Evolutionary conservation across 1,284 basidiomycete species (phyloP).

Genomic region (Cyathus olla): DNA sequence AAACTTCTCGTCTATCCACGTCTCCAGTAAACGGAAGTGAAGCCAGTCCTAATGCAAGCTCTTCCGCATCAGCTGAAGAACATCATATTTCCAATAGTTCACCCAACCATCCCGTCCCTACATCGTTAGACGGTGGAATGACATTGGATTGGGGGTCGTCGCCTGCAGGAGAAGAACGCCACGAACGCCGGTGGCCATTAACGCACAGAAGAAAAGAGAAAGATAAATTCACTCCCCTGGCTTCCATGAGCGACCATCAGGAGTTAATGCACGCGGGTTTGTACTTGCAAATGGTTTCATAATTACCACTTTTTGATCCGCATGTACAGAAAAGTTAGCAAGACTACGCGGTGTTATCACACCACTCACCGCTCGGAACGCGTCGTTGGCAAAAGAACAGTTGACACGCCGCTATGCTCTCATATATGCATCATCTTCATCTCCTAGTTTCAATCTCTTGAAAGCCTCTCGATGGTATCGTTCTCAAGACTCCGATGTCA

Average conservation of each 20-base stretch:
- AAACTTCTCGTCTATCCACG: too few relatives aligned
- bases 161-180: constrained; percentile 61
- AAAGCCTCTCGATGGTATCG: constrained; percentile 70
- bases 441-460: constrained; percentile 54
- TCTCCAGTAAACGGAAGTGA: too few relatives aligned
- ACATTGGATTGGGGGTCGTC: constrained; percentile 76
- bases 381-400: constrained; percentile 66
- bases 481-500: constrained; percentile 55
- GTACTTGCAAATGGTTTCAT: constrained; percentile 5
- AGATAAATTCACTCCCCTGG: constrained; percentile 58
- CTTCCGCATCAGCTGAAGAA: constrained; percentile 19
- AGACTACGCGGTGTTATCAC: constrained; percentile 42
- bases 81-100: too few relatives aligned
- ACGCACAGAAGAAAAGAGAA: constrained; percentile 69
- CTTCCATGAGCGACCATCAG: constrained; percentile 59
- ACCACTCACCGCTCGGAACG: too few relatives aligned
- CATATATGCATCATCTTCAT: constrained; percentile 52
- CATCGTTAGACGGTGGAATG: constrained; percentile 71
- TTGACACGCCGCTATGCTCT: constrained; percentile 70
- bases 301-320: too few relatives aligned
- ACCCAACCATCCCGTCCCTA: constrained; percentile 58
- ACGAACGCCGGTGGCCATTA: constrained; percentile 71
- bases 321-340: constrained; percentile 62
- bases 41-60: constrained; percentile 75
- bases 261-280: constrained; percentile 61